These are phyloP conservation scores for Phytophthora parvispora DNA, from an alignment of 352 stramenopile species.

Conservation along the genomic window DNA sequence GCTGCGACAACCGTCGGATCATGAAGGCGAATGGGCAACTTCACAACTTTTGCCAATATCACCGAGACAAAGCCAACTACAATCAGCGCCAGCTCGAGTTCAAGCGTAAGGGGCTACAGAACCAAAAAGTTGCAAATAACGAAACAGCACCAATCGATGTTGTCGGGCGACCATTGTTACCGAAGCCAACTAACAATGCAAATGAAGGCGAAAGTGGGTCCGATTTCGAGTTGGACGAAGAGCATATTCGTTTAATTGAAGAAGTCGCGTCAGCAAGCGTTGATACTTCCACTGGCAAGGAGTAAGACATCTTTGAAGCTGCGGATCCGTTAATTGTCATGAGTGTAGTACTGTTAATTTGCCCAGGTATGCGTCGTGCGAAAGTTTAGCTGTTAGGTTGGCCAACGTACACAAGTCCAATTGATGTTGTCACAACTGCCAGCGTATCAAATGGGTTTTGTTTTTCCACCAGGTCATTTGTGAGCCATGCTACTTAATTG, in stretches of 20 bases:
- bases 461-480: too few species aligned
- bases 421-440: too few species aligned
- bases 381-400: too few species aligned
- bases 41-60: slow-evolving; percentile 23
- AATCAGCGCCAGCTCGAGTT: slow-evolving; percentile 24
- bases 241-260: slow-evolving; percentile 22
- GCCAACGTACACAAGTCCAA: too few species aligned
- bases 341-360: too few species aligned
- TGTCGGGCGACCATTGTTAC: background rate
- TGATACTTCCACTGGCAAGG: background rate
- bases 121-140: background rate
- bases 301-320: too few species aligned
- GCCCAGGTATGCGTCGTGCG: too few species aligned
- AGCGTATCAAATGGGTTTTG: too few species aligned
- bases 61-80: slow-evolving; percentile 38
- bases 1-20: slow-evolving; percentile 43
- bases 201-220: slow-evolving; percentile 1
- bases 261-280: slow-evolving; percentile 9
- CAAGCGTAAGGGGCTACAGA: slow-evolving; percentile 3
- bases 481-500: too few species aligned
- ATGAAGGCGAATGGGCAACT: slow-evolving; percentile 54
- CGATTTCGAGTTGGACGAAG: slow-evolving; percentile 25
- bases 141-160: background rate
- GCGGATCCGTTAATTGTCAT: too few species aligned
- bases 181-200: background rate